Evolutionary conservation across 2,329 filamentous ascomycete species (phyloP).

Genomic region (Dactylella cylindrospora): DNA sequence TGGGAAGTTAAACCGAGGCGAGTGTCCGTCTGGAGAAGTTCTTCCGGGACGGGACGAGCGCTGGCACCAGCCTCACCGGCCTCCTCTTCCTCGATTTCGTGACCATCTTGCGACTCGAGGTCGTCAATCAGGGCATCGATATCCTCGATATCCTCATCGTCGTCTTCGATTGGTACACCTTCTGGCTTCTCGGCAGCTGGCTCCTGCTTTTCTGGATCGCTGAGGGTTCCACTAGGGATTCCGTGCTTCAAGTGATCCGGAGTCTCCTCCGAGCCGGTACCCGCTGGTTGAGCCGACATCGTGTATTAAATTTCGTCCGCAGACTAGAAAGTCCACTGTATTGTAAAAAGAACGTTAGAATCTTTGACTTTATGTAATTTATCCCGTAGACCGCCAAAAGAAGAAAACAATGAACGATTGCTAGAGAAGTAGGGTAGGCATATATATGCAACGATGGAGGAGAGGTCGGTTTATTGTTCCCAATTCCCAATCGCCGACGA

Average conservation of each 20-base stretch:
- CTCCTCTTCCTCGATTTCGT: constrained; percentile 63
- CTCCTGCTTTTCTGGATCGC: constrained; percentile 55
- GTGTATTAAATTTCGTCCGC: constrained; percentile 39
- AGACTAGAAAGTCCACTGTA: constrained; percentile 43
- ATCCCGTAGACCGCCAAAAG: neutral
- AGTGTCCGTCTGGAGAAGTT: constrained; percentile 75
- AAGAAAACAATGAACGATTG: neutral
- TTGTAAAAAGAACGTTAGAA: neutral
- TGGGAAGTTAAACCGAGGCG: constrained; percentile 69
- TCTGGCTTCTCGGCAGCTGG: constrained; percentile 45
- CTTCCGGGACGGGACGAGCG: constrained; percentile 68
- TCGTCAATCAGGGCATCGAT: constrained; percentile 86
- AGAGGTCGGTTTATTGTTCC: too few relatives aligned
- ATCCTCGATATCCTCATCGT: constrained; percentile 77
- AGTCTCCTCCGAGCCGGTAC: constrained; percentile 42
- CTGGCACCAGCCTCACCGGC: constrained; percentile 57
- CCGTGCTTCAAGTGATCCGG: constrained; percentile 59
- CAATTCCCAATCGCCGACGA: too few relatives aligned
- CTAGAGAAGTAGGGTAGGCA: too few relatives aligned
- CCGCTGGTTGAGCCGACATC: constrained; percentile 47
- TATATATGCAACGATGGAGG: too few relatives aligned
- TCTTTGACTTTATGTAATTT: neutral
- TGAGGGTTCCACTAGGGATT: constrained; percentile 66
- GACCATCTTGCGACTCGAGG: constrained; percentile 77
- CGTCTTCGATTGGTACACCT: constrained; percentile 54